Evolutionary conservation across 2,329 filamentous ascomycete genomes (phyloP).

Genomic region (Blastomyces parvus): DNA sequence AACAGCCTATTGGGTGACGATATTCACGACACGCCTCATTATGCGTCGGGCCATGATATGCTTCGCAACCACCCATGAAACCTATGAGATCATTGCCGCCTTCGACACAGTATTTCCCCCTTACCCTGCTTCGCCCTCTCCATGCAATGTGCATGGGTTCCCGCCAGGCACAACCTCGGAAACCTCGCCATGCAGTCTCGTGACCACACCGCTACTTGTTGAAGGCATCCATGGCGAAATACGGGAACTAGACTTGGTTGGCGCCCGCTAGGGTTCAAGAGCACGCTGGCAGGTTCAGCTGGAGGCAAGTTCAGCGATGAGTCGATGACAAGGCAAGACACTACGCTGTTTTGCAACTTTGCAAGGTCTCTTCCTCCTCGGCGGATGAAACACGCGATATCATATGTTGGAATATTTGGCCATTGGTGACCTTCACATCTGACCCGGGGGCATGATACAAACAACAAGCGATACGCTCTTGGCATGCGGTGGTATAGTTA

Average conservation of each 20-base stretch:
- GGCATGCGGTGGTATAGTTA: neutral
- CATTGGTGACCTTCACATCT: slow-evolving; percentile 2
- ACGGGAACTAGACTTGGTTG: slow-evolving; percentile 4
- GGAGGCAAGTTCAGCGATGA: neutral
- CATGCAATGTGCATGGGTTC: neutral
- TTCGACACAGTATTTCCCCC: neutral
- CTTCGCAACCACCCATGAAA: neutral
- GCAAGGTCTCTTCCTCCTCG: neutral
- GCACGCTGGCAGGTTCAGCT: neutral
- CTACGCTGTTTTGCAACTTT: neutral
- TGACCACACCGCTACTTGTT: neutral
- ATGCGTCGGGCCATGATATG: neutral
- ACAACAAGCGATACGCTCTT: neutral
- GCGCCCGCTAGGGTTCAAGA: neutral
- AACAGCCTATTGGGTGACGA: neutral
- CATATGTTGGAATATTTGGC: neutral
- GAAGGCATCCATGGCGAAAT: slow-evolving; percentile 1
- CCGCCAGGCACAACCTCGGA: slow-evolving; percentile 2
- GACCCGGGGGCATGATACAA: neutral
- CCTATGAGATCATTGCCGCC: neutral
- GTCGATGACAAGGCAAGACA: neutral
- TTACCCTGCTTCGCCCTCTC: neutral
- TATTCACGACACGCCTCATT: neutral
- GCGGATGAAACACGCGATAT: neutral
- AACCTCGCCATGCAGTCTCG: slow-evolving; percentile 3